A percentile compares a stretch with the other conserved stretches of the same genome.
phyloP scores from a whole-genome alignment of 2,329 filamentous ascomycete genomes.

The Fusarium chaquense region DNA sequence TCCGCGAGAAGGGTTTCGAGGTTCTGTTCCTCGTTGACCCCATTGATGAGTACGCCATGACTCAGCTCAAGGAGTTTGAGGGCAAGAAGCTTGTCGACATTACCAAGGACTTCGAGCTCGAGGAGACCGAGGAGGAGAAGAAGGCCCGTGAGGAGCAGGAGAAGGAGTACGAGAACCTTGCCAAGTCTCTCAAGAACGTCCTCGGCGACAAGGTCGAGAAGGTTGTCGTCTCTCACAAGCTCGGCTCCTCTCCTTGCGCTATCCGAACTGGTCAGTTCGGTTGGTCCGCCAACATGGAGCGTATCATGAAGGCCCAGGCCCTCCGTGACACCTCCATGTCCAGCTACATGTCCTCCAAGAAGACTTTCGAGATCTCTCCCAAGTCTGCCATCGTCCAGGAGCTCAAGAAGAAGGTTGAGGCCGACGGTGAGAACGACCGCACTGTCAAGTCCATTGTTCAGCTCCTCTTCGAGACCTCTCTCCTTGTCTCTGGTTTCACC shows the following conservation, averaged over 20 bases:
- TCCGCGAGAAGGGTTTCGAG: constrained; percentile 99
- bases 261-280: constrained; percentile 99
- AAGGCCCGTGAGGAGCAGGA: constrained; percentile 92
- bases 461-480: constrained; percentile 98
- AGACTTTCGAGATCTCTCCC: constrained; percentile 99
- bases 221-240: constrained; percentile 99
- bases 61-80: constrained; percentile 99
- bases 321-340: constrained; percentile 99
- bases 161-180: constrained; percentile 96
- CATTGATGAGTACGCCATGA: constrained; percentile 99
- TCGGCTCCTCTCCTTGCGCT: constrained; percentile 92
- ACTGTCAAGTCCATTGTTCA: constrained; percentile 99
- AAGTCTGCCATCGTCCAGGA: constrained; percentile 98
- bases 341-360: constrained; percentile 99
- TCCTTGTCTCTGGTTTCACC: constrained; percentile 98
- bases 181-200: constrained; percentile 99
- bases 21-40: constrained; percentile 99
- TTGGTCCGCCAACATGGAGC: constrained; percentile 99
- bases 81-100: constrained; percentile 99
- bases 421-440: constrained; percentile 97
- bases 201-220: constrained; percentile 99
- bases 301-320: constrained; percentile 99
- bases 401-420: constrained; percentile 99
- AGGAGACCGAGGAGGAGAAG: constrained; percentile 99
- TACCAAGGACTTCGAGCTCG: constrained; percentile 99